Conservation (phyloP, 495 filamentous ascomycete species). For the Penicillium subrubescens region DNA sequence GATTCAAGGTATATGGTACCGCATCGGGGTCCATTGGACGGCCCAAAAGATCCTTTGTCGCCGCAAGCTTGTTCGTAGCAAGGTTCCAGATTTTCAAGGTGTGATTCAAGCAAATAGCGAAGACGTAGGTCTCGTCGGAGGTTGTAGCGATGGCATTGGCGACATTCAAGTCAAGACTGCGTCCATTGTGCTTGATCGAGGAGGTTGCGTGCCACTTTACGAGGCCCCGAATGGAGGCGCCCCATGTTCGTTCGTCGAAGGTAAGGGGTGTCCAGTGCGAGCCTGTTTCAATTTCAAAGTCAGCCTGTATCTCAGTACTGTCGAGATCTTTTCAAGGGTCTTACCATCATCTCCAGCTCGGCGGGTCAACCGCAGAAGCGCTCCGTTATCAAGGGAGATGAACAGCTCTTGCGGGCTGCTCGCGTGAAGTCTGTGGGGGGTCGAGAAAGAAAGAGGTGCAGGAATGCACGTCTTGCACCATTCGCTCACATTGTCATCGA, state of each 20-base stretch:
- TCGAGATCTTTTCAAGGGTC: slow-evolving; percentile 16
- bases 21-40: slow-evolving; percentile 57
- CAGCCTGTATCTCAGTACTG: background rate
- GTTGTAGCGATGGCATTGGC: slow-evolving; percentile 65
- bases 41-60: slow-evolving; percentile 71
- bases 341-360: slow-evolving; percentile 68
- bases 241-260: slow-evolving; percentile 80
- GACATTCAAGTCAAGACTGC: slow-evolving; percentile 65
- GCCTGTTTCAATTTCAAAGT: slow-evolving; percentile 33
- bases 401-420: slow-evolving; percentile 72
- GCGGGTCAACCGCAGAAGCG: slow-evolving; percentile 71
- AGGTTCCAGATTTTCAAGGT: slow-evolving; percentile 85
- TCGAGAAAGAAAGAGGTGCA: slow-evolving; percentile 71
- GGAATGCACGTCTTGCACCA: slow-evolving; percentile 76
- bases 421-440: slow-evolving; percentile 79
- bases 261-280: slow-evolving; percentile 75
- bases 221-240: slow-evolving; percentile 67
- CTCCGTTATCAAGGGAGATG: slow-evolving; percentile 80
- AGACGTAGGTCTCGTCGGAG: slow-evolving; percentile 69
- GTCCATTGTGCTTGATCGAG: slow-evolving; percentile 64
- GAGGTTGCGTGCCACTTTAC: slow-evolving; percentile 69
- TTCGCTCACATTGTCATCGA: slow-evolving; percentile 69
- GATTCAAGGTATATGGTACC: slow-evolving; percentile 72
- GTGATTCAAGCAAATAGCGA: slow-evolving; percentile 85
- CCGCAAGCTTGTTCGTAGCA: slow-evolving; percentile 67